phyloP scores from a whole-genome alignment of 192 early-diverging fungal species.

The Cladochytrium replicatum region DNA sequence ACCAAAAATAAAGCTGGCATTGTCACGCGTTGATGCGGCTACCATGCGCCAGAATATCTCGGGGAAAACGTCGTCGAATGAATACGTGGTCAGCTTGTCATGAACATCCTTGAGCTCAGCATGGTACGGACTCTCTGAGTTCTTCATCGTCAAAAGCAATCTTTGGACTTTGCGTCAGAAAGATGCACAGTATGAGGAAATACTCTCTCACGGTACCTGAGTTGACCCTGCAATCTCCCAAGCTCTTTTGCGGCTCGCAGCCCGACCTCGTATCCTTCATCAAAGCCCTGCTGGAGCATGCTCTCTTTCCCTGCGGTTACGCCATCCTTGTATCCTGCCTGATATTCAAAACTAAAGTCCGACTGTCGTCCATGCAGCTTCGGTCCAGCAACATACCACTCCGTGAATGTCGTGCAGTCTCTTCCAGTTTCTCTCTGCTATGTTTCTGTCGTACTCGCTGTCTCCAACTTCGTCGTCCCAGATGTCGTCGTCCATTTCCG shows the following conservation, averaged over 20 bases:
- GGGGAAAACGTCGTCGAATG: no score
- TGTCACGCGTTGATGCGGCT: no score
- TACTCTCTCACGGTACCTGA: no score
- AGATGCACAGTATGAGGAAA: no score
- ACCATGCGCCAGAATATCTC: no score
- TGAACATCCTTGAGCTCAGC: no score
- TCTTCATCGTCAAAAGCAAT: no score
- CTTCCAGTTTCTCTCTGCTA: conserved; percentile 53
- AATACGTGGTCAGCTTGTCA: no score
- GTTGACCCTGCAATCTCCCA: conserved; percentile 41
- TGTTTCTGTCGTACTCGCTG: conserved; percentile 37
- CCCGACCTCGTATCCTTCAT: conserved; percentile 49
- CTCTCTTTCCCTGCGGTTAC: conserved; percentile 52
- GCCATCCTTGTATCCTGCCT: conserved; percentile 57
- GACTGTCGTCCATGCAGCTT: neutral
- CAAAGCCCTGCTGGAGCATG: conserved; percentile 49
- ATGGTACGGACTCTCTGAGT: no score
- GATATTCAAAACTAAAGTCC: neutral
- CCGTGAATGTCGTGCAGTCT: conserved; percentile 51
- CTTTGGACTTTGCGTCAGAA: no score
- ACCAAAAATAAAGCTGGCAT: no score
- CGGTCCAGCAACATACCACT: conserved; percentile 31
- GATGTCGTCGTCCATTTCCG: no score
- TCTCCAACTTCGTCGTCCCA: conserved; percentile 39
- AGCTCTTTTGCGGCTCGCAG: conserved; percentile 34